Evolutionary conservation across 192 early-diverging fungal species (phyloP).

Genomic region (Polychytrium aggregatum): DNA sequence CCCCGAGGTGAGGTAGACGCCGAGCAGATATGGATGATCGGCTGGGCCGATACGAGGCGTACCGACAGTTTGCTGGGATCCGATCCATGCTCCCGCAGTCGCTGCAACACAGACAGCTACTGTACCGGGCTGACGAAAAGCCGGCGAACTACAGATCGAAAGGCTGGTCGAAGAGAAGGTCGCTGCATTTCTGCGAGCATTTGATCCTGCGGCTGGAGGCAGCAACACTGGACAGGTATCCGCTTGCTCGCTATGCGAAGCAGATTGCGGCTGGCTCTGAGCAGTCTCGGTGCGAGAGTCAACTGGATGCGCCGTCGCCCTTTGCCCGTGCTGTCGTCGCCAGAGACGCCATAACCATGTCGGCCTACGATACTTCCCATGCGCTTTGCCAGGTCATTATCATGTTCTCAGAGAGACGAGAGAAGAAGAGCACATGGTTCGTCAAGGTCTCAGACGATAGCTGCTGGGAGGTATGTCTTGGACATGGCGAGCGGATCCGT

Average conservation of each 20-base stretch:
- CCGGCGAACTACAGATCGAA: too few species aligned
- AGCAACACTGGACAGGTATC: conserved; percentile 11
- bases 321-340: background rate
- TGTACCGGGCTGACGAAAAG: too few species aligned
- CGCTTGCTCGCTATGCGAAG: too few species aligned
- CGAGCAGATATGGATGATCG: too few species aligned
- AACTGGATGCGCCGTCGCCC: too few species aligned
- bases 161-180: conserved; percentile 21
- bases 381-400: conserved; percentile 10
- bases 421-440: conserved; percentile 31
- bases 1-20: too few species aligned
- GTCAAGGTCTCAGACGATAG: conserved; percentile 17
- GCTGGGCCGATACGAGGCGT: too few species aligned
- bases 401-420: conserved; percentile 20
- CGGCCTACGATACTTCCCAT: background rate
- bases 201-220: conserved; percentile 13
- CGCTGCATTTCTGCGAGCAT: conserved; percentile 6
- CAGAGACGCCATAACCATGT: background rate
- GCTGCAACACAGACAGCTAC: too few species aligned
- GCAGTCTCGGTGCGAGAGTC: too few species aligned
- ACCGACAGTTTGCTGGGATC: too few species aligned
- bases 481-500: background rate
- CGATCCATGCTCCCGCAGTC: too few species aligned
- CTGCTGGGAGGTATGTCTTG: conserved; percentile 26
- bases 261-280: too few species aligned